These are phyloP conservation scores for Trifolium dubium DNA, from an alignment of 306 rosid species.

Conservation along the genomic window DNA sequence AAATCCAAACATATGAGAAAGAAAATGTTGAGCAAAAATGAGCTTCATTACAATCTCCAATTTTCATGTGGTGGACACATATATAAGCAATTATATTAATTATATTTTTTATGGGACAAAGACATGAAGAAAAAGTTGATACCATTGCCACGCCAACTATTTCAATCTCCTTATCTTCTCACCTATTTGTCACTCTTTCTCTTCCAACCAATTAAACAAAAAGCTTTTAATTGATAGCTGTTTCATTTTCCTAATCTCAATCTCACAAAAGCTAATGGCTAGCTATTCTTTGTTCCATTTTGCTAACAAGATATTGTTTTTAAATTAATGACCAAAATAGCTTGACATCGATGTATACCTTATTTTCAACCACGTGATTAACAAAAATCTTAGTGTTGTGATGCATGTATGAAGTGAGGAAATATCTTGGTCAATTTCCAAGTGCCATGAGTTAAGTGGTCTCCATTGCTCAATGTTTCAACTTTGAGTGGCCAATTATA, in stretches of 20 bases:
- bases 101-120: constrained; percentile 11
- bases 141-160: constrained; percentile 36
- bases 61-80: not conserved
- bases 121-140: constrained; percentile 33
- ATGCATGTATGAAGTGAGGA: not conserved
- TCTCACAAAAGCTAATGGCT: constrained; percentile 22
- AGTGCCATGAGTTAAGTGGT: not conserved
- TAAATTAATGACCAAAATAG: constrained; percentile 33
- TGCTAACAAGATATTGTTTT: constrained; percentile 15
- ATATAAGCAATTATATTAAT: not conserved
- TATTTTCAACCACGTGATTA: not conserved
- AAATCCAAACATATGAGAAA: constrained; percentile 29
- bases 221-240: constrained; percentile 10
- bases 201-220: constrained; percentile 35
- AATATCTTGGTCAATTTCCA: constrained; percentile 39
- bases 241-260: constrained; percentile 35
- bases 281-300: constrained; percentile 5
- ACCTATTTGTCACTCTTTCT: constrained; percentile 32
- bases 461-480: constrained; percentile 2
- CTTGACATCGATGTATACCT: not conserved
- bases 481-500: constrained; percentile 20
- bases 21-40: constrained; percentile 22
- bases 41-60: constrained; percentile 5
- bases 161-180: constrained; percentile 50
- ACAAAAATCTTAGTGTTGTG: constrained; percentile 11